Base-by-base conservation (phyloP, 2,329 filamentous ascomycete genomes). In the Fusarium papillatum region DNA sequence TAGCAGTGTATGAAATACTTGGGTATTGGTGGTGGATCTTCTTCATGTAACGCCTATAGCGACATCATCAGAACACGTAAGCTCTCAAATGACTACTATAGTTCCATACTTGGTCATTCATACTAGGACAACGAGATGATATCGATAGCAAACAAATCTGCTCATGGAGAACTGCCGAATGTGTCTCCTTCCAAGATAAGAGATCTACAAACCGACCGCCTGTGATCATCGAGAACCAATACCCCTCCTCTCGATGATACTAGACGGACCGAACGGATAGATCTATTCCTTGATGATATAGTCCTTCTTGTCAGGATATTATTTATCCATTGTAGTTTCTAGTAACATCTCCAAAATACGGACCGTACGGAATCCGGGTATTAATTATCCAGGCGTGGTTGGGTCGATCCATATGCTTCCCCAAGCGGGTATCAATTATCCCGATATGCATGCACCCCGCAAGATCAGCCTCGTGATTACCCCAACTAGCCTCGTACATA, bases 381-480 rank as follows among this genome's bases (percentile, higher is more conserved):
- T 39, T 36, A 60, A 53, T 69, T 69, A 69, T 61, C 68, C 68
- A 57, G 53, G 6, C 36, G 6, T 38, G 36, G 36, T 14, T 38
- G 36, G 29, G 29, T 16, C 13, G 29, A 34, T 57, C 53, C 7
- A 19, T 31, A 13, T 36, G 31, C 17, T 50, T 34, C 50, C 19
- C 43, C 43, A 14, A 14, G 43, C 55, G 55, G 55, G 17, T 60
- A 60, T 60, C 34, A 60, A 53, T 69, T 69, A 69, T 66, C 68
- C 68, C 24, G 67, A 66, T 69, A 60, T 60, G 55, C 34, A 60
- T 60, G 55, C 55, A 31, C 36, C 48, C 39, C 62, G 29, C 61
- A 59, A 34, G 31, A 14, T 48, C 16, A 64, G 14, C 55, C 34
- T 64, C 29, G 38, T 8, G 17, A 64, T 48, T 53, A 17, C 43